These are phyloP conservation scores for Corylus americana DNA, from an alignment of 306 rosid genomes.

Conservation along the genomic window DNA sequence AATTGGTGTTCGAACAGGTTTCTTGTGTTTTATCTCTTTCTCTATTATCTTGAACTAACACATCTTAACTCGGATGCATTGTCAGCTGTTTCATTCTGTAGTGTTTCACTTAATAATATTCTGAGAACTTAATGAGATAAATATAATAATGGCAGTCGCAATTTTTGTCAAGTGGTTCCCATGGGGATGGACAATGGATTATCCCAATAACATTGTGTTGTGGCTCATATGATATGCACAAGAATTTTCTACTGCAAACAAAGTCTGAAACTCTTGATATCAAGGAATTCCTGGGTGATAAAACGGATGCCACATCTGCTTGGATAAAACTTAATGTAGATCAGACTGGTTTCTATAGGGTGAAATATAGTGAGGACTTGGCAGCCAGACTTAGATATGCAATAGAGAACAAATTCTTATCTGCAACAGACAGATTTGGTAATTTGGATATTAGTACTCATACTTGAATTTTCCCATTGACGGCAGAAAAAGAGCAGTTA, in stretches of 20 bases:
- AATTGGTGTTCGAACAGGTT: constrained; percentile 89
- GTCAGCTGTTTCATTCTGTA: not conserved
- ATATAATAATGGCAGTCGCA: constrained; percentile 53
- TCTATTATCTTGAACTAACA: not conserved
- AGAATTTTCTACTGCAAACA: constrained; percentile 66
- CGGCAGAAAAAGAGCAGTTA: constrained; percentile 20
- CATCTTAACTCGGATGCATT: not conserved
- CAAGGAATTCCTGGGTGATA: constrained; percentile 44
- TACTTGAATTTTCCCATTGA: not conserved
- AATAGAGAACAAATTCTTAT: constrained; percentile 62
- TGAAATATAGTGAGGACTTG: constrained; percentile 77
- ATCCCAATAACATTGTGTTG: constrained; percentile 72
- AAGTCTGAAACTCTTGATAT: constrained; percentile 57
- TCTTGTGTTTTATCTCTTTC: constrained; percentile 25
- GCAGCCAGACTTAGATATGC: constrained; percentile 74
- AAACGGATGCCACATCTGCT: constrained; percentile 25
- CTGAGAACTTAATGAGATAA: not conserved
- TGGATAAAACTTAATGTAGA: constrained; percentile 90
- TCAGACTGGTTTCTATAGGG: constrained; percentile 94
- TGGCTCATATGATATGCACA: constrained; percentile 67
- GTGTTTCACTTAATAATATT: constrained; percentile 5
- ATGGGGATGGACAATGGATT: constrained; percentile 81
- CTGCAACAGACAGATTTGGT: constrained; percentile 89
- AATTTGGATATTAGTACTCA: constrained; percentile 27
- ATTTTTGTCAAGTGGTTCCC: constrained; percentile 76